phyloP scores from a whole-genome alignment of 768 basidiomycete genomes.

The Hygrocybe coccinea region DNA sequence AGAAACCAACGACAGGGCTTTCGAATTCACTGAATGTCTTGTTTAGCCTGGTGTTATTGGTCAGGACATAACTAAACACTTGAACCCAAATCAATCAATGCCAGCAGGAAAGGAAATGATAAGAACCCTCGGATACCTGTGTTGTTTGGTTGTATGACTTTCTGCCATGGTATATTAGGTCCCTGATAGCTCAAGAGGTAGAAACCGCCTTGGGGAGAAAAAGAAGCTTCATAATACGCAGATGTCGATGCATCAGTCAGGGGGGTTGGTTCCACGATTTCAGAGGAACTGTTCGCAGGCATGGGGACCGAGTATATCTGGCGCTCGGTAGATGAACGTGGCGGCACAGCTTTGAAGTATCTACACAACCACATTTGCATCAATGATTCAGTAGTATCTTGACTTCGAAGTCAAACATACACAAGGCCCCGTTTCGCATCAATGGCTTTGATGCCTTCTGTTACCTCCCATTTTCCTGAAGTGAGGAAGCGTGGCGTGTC shows the following conservation, averaged over 20 bases:
- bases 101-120: neutral
- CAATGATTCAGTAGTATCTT: neutral
- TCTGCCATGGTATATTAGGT: slow-evolving; percentile 84
- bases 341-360: slow-evolving; percentile 69
- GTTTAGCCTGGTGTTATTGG: slow-evolving; percentile 63
- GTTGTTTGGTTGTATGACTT: slow-evolving; percentile 53
- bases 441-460: slow-evolving; percentile 64
- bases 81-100: neutral
- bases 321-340: slow-evolving; percentile 74
- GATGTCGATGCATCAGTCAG: slow-evolving; percentile 50
- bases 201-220: slow-evolving; percentile 84
- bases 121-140: slow-evolving; percentile 28
- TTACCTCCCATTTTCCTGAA: slow-evolving; percentile 86
- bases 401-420: slow-evolving; percentile 41
- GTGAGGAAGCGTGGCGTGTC: slow-evolving; percentile 78
- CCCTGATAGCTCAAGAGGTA: slow-evolving; percentile 79
- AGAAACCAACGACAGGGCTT: slow-evolving; percentile 60
- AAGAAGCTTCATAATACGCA: slow-evolving; percentile 60
- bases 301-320: slow-evolving; percentile 78
- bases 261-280: slow-evolving; percentile 37
- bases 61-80: slow-evolving; percentile 65
- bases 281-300: slow-evolving; percentile 42
- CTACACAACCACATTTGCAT: slow-evolving; percentile 35
- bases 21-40: slow-evolving; percentile 65
- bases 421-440: slow-evolving; percentile 63